phyloP scores from a whole-genome alignment of 116 monocot species.

The Trichopus zeylanicus region DNA sequence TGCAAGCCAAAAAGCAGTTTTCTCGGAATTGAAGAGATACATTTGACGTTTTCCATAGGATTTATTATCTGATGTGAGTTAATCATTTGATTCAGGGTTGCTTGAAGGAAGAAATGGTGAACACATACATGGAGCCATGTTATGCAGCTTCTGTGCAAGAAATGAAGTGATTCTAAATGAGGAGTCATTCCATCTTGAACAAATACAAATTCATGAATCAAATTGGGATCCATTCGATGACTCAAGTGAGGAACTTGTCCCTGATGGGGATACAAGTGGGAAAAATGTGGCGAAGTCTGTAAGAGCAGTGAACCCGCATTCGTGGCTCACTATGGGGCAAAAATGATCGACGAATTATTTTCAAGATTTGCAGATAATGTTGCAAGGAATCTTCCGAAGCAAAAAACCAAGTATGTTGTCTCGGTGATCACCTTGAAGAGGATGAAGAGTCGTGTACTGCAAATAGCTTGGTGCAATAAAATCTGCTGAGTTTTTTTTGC shows the following conservation, averaged over 20 bases:
- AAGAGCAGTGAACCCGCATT: conserved; percentile 18
- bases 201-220: conserved; percentile 8
- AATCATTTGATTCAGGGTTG: neutral
- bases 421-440: neutral
- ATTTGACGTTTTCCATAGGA: too few relatives aligned
- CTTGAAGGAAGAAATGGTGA: conserved; percentile 7
- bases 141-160: conserved; percentile 10
- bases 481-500: too few relatives aligned
- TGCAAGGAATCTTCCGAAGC: conserved; percentile 13
- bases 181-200: conserved; percentile 7
- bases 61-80: too few relatives aligned
- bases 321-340: conserved; percentile 10
- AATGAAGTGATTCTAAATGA: neutral
- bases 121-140: conserved; percentile 11
- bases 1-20: too few relatives aligned
- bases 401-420: conserved; percentile 13
- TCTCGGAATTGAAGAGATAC: too few relatives aligned
- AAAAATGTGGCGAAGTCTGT: conserved; percentile 3
- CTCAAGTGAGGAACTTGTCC: neutral
- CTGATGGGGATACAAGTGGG: conserved; percentile 4
- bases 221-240: conserved; percentile 24
- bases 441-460: too few relatives aligned
- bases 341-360: conserved; percentile 16
- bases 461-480: too few relatives aligned
- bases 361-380: conserved; percentile 10